These are phyloP conservation scores for Venturiaceae sp. DNA, from an alignment of 2,329 filamentous ascomycete genomes.

Conservation along the genomic window DNA sequence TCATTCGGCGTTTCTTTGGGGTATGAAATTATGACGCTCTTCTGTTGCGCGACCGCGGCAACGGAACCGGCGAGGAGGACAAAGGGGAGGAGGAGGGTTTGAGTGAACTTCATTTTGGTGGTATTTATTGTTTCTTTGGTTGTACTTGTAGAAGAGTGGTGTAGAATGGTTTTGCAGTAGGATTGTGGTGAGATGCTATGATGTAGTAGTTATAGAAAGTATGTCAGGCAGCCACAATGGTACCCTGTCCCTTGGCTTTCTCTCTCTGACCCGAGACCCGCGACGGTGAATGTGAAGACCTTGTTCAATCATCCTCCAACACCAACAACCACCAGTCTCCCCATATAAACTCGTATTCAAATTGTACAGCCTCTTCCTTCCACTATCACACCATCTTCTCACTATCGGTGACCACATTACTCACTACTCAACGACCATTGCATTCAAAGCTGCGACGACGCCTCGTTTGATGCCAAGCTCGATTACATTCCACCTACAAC, in stretches of 20 bases:
- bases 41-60: conserved; percentile 53
- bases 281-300: not conserved
- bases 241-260: not conserved
- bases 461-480: not conserved
- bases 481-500: not conserved
- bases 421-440: not conserved
- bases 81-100: conserved; percentile 41
- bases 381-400: not conserved
- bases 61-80: conserved; percentile 48
- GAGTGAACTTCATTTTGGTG: conserved; percentile 47
- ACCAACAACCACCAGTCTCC: not conserved
- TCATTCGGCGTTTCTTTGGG: conserved; percentile 57
- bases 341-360: not conserved
- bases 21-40: conserved; percentile 72
- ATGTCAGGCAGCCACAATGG: not conserved
- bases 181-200: not conserved
- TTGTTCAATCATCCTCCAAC: not conserved
- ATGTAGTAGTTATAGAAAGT: not conserved
- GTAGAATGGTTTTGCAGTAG: not conserved
- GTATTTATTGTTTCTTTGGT: not conserved
- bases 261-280: not conserved
- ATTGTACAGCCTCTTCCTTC: not conserved
- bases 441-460: not conserved
- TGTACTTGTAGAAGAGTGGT: not conserved
- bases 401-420: not conserved